Percentiles rank a stretch among this genome's conserved stretches.
Evolutionary conservation across 2,329 filamentous ascomycete species (phyloP).

Genomic region (Clonostachys byssicola): DNA sequence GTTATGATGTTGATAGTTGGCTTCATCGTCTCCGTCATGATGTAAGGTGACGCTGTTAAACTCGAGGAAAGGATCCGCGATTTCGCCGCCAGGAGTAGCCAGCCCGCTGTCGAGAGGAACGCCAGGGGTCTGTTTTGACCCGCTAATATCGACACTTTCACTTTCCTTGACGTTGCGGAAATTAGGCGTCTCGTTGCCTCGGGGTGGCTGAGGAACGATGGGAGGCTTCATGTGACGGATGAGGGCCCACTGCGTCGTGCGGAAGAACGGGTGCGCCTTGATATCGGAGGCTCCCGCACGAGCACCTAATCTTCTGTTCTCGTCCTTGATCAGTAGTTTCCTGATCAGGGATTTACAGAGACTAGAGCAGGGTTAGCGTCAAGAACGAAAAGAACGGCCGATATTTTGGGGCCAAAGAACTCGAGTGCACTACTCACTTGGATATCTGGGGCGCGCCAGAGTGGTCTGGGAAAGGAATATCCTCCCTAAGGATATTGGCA

Average conservation of each 20-base stretch:
- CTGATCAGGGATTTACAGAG: constrained; percentile 95
- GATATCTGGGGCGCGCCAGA: constrained; percentile 80
- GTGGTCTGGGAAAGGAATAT: constrained; percentile 93
- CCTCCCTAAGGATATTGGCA: constrained; percentile 92
- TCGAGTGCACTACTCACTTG: constrained; percentile 60
- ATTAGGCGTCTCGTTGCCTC: constrained; percentile 90
- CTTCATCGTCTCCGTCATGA: constrained; percentile 82
- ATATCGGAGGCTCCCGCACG: constrained; percentile 95
- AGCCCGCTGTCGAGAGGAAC: constrained; percentile 84
- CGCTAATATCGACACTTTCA: constrained; percentile 83
- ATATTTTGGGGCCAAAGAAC: neutral
- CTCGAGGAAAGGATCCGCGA: constrained; percentile 90
- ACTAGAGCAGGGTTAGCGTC: constrained; percentile 38
- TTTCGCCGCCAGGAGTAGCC: constrained; percentile 77
- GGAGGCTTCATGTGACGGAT: constrained; percentile 97
- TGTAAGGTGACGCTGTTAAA: constrained; percentile 98
- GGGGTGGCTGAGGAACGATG: constrained; percentile 88
- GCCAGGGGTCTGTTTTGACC: constrained; percentile 60
- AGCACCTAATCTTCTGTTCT: constrained; percentile 87
- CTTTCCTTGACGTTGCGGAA: constrained; percentile 98
- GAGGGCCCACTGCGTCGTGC: constrained; percentile 91
- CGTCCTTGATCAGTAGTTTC: constrained; percentile 96
- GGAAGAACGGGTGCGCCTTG: constrained; percentile 94
- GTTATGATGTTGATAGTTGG: constrained; percentile 15
- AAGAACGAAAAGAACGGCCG: neutral